Conservation (phyloP, 2,329 filamentous ascomycete species). For the Seiridium unicorne region DNA sequence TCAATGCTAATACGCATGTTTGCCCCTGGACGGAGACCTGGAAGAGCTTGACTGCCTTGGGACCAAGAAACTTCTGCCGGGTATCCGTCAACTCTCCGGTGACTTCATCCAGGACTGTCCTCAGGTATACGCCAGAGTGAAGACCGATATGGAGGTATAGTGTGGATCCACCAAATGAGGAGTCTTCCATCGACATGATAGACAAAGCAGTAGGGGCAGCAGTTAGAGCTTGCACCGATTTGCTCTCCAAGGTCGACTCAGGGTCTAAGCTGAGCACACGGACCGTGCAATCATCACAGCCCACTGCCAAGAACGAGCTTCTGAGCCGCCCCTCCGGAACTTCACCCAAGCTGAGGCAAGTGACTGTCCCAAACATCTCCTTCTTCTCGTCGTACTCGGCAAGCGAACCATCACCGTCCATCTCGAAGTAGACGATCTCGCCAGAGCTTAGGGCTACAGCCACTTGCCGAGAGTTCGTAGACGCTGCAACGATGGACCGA, state of each 20-base stretch:
- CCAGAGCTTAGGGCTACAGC: slow-evolving; percentile 92
- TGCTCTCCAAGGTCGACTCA: slow-evolving; percentile 86
- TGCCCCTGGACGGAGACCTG: slow-evolving; percentile 85
- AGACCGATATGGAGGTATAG: slow-evolving; percentile 95
- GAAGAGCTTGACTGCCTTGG: slow-evolving; percentile 86
- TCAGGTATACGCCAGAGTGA: slow-evolving; percentile 91
- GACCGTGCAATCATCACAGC: slow-evolving; percentile 95
- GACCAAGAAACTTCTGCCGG: slow-evolving; percentile 88
- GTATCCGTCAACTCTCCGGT: slow-evolving; percentile 96
- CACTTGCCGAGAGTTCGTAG: slow-evolving; percentile 90
- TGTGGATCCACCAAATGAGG: slow-evolving; percentile 81
- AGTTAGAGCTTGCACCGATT: slow-evolving; percentile 90
- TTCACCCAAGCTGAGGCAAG: slow-evolving; percentile 87
- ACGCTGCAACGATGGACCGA: slow-evolving; percentile 89
- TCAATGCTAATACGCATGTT: slow-evolving; percentile 83
- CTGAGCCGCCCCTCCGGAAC: slow-evolving; percentile 86
- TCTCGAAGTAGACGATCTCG: slow-evolving; percentile 97
- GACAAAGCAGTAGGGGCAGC: slow-evolving; percentile 84
- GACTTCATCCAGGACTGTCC: slow-evolving; percentile 91
- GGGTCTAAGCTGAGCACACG: slow-evolving; percentile 88
- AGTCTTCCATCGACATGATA: slow-evolving; percentile 95
- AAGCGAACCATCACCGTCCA: slow-evolving; percentile 86
- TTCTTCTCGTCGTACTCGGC: slow-evolving; percentile 95
- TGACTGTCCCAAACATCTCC: slow-evolving; percentile 93
- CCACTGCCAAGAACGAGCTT: slow-evolving; percentile 92